phyloP scores from a whole-genome alignment of 2,329 filamentous ascomycete genomes.

The Diaporthe amygdali region DNA sequence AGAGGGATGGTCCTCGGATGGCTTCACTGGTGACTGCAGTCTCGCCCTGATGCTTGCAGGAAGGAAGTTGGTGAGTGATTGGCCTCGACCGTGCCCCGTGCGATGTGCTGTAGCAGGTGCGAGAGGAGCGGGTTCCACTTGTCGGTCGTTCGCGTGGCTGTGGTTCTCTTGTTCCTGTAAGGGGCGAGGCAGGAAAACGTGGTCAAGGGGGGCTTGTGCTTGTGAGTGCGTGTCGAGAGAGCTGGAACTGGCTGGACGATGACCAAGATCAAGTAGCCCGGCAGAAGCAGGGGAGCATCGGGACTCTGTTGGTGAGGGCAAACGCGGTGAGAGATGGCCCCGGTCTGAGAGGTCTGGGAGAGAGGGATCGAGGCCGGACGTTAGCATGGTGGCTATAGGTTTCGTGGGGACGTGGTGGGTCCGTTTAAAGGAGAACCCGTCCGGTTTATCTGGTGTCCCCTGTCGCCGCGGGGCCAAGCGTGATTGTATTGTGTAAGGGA shows the following conservation, averaged over 20 bases:
- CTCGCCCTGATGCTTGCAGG: constrained; percentile 35
- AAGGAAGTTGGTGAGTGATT: constrained; percentile 42
- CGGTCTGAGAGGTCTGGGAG: constrained; percentile 27
- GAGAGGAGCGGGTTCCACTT: constrained; percentile 25
- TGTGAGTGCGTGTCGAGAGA: not conserved
- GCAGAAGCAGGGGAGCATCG: constrained; percentile 15
- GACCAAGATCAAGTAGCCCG: constrained; percentile 5
- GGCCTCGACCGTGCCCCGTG: constrained; percentile 38
- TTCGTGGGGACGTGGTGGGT: constrained; percentile 33
- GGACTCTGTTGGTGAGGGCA: not conserved
- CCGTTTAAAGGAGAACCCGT: constrained; percentile 30
- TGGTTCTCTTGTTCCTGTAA: constrained; percentile 40
- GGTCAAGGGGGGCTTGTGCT: constrained; percentile 14
- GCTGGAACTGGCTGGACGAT: not conserved
- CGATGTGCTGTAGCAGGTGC: constrained; percentile 17
- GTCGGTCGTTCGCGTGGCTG: constrained; percentile 33
- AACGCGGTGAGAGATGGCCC: constrained; percentile 27
- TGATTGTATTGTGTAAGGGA: constrained; percentile 26
- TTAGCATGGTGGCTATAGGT: constrained; percentile 45
- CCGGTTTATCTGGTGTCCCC: constrained; percentile 22
- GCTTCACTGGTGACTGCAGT: constrained; percentile 33
- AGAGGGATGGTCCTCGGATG: not conserved
- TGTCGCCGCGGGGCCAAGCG: constrained; percentile 22
- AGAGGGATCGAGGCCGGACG: constrained; percentile 32
- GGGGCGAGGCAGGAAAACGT: constrained; percentile 19